Evolutionary conservation across 495 filamentous ascomycete genomes (phyloP).

Genomic region (Parachaetomium inaequale): DNA sequence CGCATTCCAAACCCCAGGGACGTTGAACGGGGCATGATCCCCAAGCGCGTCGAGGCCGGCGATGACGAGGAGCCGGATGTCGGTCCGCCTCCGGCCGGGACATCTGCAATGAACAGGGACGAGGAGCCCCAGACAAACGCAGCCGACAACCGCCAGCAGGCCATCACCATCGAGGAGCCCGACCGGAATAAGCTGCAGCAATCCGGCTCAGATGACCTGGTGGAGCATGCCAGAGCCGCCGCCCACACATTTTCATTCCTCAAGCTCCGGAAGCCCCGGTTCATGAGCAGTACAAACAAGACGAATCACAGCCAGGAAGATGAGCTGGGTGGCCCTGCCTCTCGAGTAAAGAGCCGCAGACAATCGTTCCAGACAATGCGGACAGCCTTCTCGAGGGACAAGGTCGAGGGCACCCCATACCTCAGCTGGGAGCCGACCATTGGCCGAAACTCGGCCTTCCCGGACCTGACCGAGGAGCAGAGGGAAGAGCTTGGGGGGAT

Average conservation of each 20-base stretch:
- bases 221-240: constrained; percentile 36
- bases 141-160: constrained; percentile 44
- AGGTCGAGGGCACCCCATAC: constrained; percentile 67
- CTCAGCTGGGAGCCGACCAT: constrained; percentile 91
- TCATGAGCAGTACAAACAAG: constrained; percentile 18
- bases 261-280: constrained; percentile 34
- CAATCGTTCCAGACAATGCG: constrained; percentile 31
- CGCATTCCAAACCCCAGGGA: constrained; percentile 86
- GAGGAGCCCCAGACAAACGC: constrained; percentile 20
- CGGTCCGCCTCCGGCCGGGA: constrained; percentile 14
- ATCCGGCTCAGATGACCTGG: constrained; percentile 30
- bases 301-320: constrained; percentile 24
- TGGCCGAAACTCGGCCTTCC: constrained; percentile 86
- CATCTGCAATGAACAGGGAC: constrained; percentile 22
- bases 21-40: constrained; percentile 72
- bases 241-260: constrained; percentile 33
- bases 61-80: constrained; percentile 28
- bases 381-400: constrained; percentile 41
- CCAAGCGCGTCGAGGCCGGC: constrained; percentile 56
- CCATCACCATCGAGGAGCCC: constrained; percentile 64
- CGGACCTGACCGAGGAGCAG: constrained; percentile 83
- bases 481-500: constrained; percentile 91
- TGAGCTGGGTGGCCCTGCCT: neutral
- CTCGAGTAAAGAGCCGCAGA: constrained; percentile 17
- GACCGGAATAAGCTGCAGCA: constrained; percentile 36